Percentiles rank a stretch among this genome's conserved stretches.
These are phyloP conservation scores for Saccharum spontaneum DNA, from an alignment of 176 grass and related monocot genomes.

Conservation along the genomic window DNA sequence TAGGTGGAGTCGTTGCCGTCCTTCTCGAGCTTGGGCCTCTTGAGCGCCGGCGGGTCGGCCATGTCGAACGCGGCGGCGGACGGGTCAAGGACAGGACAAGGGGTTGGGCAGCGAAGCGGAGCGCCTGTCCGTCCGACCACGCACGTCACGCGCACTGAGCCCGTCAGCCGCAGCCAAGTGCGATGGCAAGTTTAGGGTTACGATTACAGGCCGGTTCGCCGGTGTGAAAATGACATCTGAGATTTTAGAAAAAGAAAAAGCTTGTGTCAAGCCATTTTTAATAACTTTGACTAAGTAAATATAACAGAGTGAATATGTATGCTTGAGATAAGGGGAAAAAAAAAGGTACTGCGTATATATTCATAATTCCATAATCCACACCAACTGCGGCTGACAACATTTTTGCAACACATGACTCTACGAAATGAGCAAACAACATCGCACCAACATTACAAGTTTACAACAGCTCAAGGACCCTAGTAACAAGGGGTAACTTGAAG, in stretches of 20 bases:
- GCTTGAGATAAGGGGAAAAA: not conserved
- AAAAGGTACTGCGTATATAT: not conserved
- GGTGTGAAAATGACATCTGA: too few relatives aligned
- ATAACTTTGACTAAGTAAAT: not conserved
- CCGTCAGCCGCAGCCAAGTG: too few relatives aligned
- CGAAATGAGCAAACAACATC: not conserved
- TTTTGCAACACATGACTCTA: not conserved
- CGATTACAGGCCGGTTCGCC: too few relatives aligned
- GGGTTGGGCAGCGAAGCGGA: not conserved
- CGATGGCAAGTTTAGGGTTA: too few relatives aligned
- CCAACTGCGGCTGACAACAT: not conserved
- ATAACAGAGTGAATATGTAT: not conserved
- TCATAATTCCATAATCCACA: not conserved
- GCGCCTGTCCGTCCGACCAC: too few relatives aligned
- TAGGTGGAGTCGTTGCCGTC: conserved; percentile 4
- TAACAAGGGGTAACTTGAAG: not conserved
- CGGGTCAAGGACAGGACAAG: not conserved
- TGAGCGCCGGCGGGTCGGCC: conserved; percentile 38
- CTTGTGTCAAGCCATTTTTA: not conserved
- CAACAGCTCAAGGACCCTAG: not conserved
- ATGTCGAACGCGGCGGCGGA: conserved; percentile 30
- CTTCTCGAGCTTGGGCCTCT: conserved; percentile 64
- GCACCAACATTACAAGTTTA: not conserved
- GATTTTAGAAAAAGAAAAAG: not conserved
- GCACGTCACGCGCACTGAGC: too few relatives aligned